A percentile compares a stretch with the other conserved stretches of the same genome.
These are phyloP conservation scores for Flaveria bidentis DNA, from an alignment of 129 eudicot species.

Conservation along the genomic window DNA sequence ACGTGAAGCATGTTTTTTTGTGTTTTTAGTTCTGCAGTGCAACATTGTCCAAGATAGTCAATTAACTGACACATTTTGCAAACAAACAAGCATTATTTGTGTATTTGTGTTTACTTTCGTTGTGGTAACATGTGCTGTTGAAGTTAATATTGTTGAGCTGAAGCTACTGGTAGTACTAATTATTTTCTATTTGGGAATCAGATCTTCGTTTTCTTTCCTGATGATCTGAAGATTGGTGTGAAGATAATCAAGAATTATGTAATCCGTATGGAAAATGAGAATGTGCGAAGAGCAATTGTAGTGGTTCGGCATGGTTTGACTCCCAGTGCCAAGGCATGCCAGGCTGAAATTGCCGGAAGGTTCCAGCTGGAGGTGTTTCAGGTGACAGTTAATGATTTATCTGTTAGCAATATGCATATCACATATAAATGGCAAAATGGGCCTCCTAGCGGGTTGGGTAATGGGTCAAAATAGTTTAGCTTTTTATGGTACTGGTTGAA, in stretches of 20 bases:
- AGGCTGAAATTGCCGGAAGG: constrained; percentile 34
- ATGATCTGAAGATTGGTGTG: constrained; percentile 42
- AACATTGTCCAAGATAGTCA: no score
- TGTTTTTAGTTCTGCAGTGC: background rate
- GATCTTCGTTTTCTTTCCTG: constrained; percentile 44
- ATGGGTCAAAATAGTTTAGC: constrained; percentile 1
- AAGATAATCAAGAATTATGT: constrained; percentile 30
- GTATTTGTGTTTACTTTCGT: background rate
- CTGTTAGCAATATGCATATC: background rate
- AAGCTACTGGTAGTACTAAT: constrained; percentile 10
- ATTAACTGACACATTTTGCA: background rate
- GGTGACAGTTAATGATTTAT: constrained; percentile 15
- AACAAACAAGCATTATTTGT: background rate
- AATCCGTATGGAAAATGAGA: constrained; percentile 34
- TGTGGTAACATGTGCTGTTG: background rate
- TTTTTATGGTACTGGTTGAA: background rate
- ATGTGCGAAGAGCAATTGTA: constrained; percentile 36
- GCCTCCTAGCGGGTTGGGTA: background rate
- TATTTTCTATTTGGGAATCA: constrained; percentile 14
- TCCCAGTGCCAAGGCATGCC: constrained; percentile 35
- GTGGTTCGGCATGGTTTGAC: constrained; percentile 37
- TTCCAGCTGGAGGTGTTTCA: constrained; percentile 36
- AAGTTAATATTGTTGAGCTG: constrained; percentile 19
- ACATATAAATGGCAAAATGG: background rate
- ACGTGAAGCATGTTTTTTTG: background rate